Evolutionary conservation across 176 grass and related monocot species (phyloP), one percentile per base, ranked within the genome.

Genomic region (Neostapfia colusana): DNA sequence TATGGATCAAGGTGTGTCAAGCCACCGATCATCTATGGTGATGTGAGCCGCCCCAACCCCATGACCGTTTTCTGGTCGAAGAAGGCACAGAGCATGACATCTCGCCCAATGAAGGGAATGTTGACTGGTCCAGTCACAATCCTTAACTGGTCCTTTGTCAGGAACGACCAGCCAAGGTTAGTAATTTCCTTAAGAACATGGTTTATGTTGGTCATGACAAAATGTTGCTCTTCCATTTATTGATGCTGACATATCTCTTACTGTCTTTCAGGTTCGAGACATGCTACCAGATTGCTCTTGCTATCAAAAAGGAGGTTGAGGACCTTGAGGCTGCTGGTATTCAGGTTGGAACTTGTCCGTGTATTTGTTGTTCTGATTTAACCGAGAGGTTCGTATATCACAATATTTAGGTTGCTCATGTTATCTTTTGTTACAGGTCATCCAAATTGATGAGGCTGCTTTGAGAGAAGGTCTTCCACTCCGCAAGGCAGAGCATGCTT

Each of bases 31-130:
- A 93, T 97, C 83, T 97, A 93, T 2, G 93, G 90, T 88, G 93
- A 97, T 17, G 93, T 97, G 56, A 97, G 93, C 85, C 93, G 93
- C 36, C 90, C 93, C 27, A 90, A 97, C 41, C 71, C 93, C 10
- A 97, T 97, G 93, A 97, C 93, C 0, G 93, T 97, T 20, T 97
- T 89, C 88, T 97, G 93, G 93, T 97, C 90, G 16, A 88, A 73
- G 76, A 73, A 25, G 0, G 93, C 93, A 5, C 93, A 97, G 61
- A 93, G 85, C 85, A 87, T 97, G 93, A 93, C 93, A 10, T 48
- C 93, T 77, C 93, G 90, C 83, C 93, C 90, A 26, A 97, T 97
- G 93, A 97, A 97, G 90, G 93, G 90, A 80, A 97, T 97, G 93
- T 78, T 93, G 83, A 97, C 93, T 12, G 90, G 93, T 10, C 93